Evolutionary conservation across 371 early-diverging fungal genomes (phyloP).

Genomic region (Lichtheimia corymbifera): DNA sequence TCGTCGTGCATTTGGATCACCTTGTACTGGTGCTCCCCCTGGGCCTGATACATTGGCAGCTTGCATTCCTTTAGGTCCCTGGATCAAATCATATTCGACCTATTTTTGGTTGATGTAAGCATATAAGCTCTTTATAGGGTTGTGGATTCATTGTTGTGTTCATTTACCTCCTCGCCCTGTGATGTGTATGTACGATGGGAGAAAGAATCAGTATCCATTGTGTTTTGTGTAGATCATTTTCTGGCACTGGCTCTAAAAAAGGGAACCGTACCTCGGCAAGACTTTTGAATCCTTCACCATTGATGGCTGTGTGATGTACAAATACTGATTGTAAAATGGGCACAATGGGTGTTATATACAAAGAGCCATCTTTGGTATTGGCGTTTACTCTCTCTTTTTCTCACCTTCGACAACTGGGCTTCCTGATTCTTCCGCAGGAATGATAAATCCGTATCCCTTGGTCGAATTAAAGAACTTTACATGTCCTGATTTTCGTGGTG

Average conservation of each 20-base stretch:
- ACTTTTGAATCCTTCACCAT: constrained; percentile 84
- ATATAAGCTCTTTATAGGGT: background rate
- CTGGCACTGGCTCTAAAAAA: background rate
- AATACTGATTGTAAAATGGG: constrained; percentile 57
- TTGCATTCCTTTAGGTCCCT: constrained; percentile 84
- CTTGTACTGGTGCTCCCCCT: constrained; percentile 67
- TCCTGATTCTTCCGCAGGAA: constrained; percentile 62
- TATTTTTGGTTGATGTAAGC: constrained; percentile 3
- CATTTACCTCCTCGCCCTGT: constrained; percentile 51
- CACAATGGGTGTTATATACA: background rate
- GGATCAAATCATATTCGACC: constrained; percentile 82
- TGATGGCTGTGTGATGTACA: constrained; percentile 89
- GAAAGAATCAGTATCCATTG: constrained; percentile 5
- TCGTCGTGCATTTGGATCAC: constrained; percentile 56
- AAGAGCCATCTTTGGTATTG: background rate
- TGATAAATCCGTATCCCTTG: constrained; percentile 90
- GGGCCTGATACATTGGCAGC: constrained; percentile 86
- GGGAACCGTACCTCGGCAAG: constrained; percentile 67
- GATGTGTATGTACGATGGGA: background rate
- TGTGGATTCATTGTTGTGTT: constrained; percentile 1
- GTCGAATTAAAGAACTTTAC: constrained; percentile 89
- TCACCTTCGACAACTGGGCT: constrained; percentile 64
- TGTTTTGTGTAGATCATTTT: constrained; percentile 13
- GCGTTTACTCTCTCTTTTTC: background rate
- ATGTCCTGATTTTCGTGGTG: constrained; percentile 60